Evolutionary conservation across 495 filamentous ascomycete genomes (phyloP).

Genomic region (Penicillium dipodomyicola): DNA sequence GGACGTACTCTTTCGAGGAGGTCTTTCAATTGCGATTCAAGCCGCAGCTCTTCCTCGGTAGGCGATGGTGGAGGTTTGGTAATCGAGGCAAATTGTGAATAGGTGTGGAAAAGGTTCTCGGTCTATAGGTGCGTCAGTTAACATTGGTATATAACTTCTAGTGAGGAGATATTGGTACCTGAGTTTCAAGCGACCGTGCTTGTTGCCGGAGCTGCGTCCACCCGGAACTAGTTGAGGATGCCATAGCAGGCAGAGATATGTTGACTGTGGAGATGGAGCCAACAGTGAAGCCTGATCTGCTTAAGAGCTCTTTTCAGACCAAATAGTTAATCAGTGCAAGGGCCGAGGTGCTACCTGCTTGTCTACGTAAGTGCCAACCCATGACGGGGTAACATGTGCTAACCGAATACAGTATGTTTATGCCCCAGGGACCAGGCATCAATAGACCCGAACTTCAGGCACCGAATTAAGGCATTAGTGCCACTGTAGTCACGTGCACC

Average conservation of each 20-base stretch:
- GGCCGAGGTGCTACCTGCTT: constrained; percentile 11
- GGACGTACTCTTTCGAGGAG: constrained; percentile 58
- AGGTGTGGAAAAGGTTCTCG: constrained; percentile 88
- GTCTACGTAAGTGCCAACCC: constrained; percentile 21
- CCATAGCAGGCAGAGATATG: constrained; percentile 49
- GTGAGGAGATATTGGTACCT: constrained; percentile 54
- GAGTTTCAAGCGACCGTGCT: constrained; percentile 83
- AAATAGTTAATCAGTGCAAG: constrained; percentile 14
- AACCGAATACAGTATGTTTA: constrained; percentile 13
- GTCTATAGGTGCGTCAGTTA: constrained; percentile 56
- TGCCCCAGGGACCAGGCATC: constrained; percentile 4
- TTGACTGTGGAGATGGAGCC: constrained; percentile 1
- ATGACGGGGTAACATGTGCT: constrained; percentile 13
- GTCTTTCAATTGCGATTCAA: constrained; percentile 80
- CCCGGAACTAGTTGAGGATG: constrained; percentile 72
- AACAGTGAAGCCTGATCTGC: constrained; percentile 9
- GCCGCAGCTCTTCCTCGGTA: constrained; percentile 76
- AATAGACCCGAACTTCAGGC: neutral
- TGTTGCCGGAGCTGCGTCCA: constrained; percentile 97
- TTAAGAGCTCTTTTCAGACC: neutral
- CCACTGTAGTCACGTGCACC: constrained; percentile 36
- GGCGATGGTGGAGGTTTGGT: constrained; percentile 77
- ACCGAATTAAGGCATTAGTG: neutral
- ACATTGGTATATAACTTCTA: neutral
- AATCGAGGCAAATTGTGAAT: constrained; percentile 87